Base-by-base conservation (phyloP, 257 asterid species). In the Cordia subcordata region DNA sequence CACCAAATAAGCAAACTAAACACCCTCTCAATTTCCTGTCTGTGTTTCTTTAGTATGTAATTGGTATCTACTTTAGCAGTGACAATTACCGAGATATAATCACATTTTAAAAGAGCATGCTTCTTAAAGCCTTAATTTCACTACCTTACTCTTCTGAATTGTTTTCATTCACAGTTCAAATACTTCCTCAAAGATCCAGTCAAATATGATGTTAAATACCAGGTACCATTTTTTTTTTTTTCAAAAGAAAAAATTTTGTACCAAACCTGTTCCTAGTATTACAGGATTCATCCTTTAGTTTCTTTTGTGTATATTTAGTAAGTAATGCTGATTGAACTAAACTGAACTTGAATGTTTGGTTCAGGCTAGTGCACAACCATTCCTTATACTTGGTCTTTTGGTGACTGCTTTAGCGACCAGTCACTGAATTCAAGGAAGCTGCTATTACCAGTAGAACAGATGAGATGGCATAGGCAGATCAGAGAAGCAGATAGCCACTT, bases 341-440 rank as follows among this genome's bases (percentile, higher is more conserved):
- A 17, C 55, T 73, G 39, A 0, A 10, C n/a, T 53, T 73, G 32
- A 6, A 22, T 15, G 40, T 22, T 46, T 17, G 22, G 76, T 68
- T 57, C 95, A 92, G 99, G 99, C 96, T 22, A 86, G 96, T 45
- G 99, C 96, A 62, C 99, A 88, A 62, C 99, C 99, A 13, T 92
- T 92, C 72, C 99, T 92, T 58, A 77, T 92, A 50, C 87, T 92
- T 45, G 95, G 96, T 46, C 82, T 92, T 27, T 72, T 92, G 52
- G 94, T 88, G 67, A 92, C 95, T 32, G 96, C 99, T 12, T 77
- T 92, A 67, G 96, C 96, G 27, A 92, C 93, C 42, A 88, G 93
- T 79, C 86, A 82, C 55, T 85, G 71, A 79, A 71, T 60, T 22
- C 60, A 46, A n/a, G 0, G 51, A 15, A 10, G 17, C 8, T 8